Conservation (phyloP, 2,329 filamentous ascomycete species). For the Penicillium sp. region DNA sequence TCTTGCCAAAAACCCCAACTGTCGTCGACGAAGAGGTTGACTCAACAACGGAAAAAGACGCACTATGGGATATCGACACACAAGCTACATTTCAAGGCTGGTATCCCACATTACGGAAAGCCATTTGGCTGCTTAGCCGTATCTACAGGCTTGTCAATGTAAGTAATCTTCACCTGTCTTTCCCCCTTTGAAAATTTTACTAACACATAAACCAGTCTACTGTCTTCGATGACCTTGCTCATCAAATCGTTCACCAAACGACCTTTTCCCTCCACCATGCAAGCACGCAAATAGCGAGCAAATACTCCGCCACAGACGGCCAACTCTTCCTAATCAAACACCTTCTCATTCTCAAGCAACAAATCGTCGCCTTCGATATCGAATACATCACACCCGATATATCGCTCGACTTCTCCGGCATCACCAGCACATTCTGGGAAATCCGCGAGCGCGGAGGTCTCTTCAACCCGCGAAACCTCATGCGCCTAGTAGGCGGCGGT, state of each 20-base stretch:
- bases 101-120: constrained; percentile 65
- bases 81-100: constrained; percentile 57
- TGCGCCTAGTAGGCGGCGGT: constrained; percentile 55
- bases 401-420: constrained; percentile 62
- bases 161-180: constrained; percentile 13
- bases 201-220: constrained; percentile 48
- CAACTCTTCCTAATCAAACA: constrained; percentile 95
- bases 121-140: constrained; percentile 64
- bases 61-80: constrained; percentile 52
- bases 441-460: constrained; percentile 61
- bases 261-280: constrained; percentile 78
- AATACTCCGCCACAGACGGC: constrained; percentile 62
- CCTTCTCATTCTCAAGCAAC: constrained; percentile 89
- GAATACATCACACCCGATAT: constrained; percentile 66
- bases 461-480: constrained; percentile 62
- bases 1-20: constrained; percentile 47
- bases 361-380: constrained; percentile 94
- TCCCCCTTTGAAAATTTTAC: not conserved
- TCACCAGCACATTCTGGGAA: constrained; percentile 65
- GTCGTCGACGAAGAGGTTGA: constrained; percentile 52
- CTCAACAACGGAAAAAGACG: constrained; percentile 37
- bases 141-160: constrained; percentile 68
- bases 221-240: constrained; percentile 68
- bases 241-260: constrained; percentile 84
- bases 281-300: constrained; percentile 64